A percentile compares a stretch with the other conserved stretches of the same genome.
Conservation (phyloP, 2,329 filamentous ascomycete genomes). For the Corynespora cassiicola region DNA sequence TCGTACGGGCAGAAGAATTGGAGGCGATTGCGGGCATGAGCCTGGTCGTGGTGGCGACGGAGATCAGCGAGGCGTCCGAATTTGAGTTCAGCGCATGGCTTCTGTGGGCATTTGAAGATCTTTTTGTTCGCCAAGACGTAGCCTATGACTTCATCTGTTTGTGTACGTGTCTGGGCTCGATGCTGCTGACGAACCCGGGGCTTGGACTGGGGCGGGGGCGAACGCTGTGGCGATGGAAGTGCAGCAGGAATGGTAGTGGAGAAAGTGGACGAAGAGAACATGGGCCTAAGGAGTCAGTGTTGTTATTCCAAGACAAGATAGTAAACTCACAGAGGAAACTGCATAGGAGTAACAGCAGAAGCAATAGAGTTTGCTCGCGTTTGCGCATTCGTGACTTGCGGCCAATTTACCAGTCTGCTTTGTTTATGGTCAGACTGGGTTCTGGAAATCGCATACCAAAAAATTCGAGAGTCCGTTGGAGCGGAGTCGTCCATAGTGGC, state of each 20-base stretch:
- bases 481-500: not conserved
- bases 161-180: too few species aligned
- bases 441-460: slow-evolving; percentile 20
- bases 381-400: too few species aligned
- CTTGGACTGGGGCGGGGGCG: not conserved
- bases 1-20: slow-evolving; percentile 30
- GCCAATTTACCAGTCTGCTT: too few species aligned
- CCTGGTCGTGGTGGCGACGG: slow-evolving; percentile 31
- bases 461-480: not conserved
- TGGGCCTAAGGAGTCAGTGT: too few species aligned
- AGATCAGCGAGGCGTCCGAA: slow-evolving; percentile 42
- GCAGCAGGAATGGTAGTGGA: too few species aligned
- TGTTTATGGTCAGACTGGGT: slow-evolving; percentile 15
- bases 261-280: too few species aligned
- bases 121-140: slow-evolving; percentile 28
- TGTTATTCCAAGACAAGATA: too few species aligned
- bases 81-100: slow-evolving; percentile 19
- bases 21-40: slow-evolving; percentile 16
- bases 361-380: too few species aligned
- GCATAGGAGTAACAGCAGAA: too few species aligned
- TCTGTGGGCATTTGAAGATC: slow-evolving; percentile 29
- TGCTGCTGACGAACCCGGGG: not conserved
- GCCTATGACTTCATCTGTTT: slow-evolving; percentile 23
- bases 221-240: not conserved
- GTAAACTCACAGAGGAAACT: too few species aligned